Evolutionary conservation across 768 basidiomycete species (phyloP).

Genomic region (Naematelia aurantialba): DNA sequence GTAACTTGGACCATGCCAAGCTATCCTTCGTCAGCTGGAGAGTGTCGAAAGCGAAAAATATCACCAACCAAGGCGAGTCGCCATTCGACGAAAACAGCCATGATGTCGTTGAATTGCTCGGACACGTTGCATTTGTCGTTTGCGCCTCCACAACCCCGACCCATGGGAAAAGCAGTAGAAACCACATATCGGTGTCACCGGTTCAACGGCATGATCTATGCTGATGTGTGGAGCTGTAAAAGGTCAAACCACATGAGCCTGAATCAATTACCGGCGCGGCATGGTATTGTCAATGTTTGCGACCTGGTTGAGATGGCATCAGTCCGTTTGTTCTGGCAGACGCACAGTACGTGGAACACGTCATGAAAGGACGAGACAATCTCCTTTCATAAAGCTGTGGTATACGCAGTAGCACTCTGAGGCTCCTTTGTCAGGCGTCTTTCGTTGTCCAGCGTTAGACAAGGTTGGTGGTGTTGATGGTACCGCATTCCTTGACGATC

Average conservation of each 20-base stretch:
- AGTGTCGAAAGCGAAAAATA: background rate
- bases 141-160: conserved; percentile 10
- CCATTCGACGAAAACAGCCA: conserved; percentile 34
- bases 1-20: conserved; percentile 35
- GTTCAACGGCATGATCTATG: no score
- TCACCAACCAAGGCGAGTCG: conserved; percentile 41
- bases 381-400: background rate
- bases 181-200: background rate
- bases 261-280: no score
- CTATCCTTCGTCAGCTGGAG: conserved; percentile 8
- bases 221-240: no score
- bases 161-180: background rate
- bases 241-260: no score
- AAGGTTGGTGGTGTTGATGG: no score
- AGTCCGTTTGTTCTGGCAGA: no score
- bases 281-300: no score
- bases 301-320: no score
- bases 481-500: no score
- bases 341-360: background rate
- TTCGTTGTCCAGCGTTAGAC: no score
- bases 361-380: background rate
- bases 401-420: no score
- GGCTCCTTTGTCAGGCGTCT: background rate
- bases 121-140: conserved; percentile 32
- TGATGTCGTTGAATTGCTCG: conserved; percentile 12